These are phyloP conservation scores for Yamadazyma sp. DNA, from an alignment of 805 yeast genomes.

Conservation along the genomic window DNA sequence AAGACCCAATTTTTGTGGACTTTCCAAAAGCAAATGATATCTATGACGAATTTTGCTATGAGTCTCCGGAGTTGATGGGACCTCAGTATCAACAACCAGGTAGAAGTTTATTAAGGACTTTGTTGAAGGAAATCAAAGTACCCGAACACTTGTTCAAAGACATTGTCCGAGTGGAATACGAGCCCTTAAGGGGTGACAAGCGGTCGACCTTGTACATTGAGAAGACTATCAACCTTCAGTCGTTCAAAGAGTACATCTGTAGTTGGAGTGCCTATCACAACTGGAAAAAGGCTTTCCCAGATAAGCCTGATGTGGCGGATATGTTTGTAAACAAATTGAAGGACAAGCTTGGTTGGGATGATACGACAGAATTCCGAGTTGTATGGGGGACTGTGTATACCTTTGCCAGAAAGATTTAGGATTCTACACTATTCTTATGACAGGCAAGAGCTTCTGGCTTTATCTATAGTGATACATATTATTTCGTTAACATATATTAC, in stretches of 20 bases:
- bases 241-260: slow-evolving; percentile 41
- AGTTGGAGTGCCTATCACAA: slow-evolving; percentile 73
- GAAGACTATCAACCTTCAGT: slow-evolving; percentile 16
- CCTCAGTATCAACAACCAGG: slow-evolving; percentile 50
- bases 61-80: slow-evolving; percentile 43
- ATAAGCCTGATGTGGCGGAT: slow-evolving; percentile 48
- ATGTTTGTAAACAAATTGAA: slow-evolving; percentile 43
- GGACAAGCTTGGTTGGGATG: slow-evolving; percentile 44
- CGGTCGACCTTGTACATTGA: slow-evolving; percentile 19
- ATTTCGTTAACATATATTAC: no score
- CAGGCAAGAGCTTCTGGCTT: no score
- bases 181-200: slow-evolving; percentile 19
- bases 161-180: slow-evolving; percentile 28
- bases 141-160: slow-evolving; percentile 41
- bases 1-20: slow-evolving; percentile 59
- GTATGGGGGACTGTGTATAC: slow-evolving; percentile 59
- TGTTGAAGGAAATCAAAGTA: slow-evolving; percentile 39
- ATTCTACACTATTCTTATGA: no score
- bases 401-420: slow-evolving; percentile 36
- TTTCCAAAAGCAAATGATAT: slow-evolving; percentile 52
- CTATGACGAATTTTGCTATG: slow-evolving; percentile 38
- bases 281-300: slow-evolving; percentile 41
- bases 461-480: no score
- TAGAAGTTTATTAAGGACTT: slow-evolving; percentile 33
- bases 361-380: slow-evolving; percentile 41